Base-by-base conservation (phyloP, 2,329 filamentous ascomycete species). In the Pseudopithomyces maydicus region DNA sequence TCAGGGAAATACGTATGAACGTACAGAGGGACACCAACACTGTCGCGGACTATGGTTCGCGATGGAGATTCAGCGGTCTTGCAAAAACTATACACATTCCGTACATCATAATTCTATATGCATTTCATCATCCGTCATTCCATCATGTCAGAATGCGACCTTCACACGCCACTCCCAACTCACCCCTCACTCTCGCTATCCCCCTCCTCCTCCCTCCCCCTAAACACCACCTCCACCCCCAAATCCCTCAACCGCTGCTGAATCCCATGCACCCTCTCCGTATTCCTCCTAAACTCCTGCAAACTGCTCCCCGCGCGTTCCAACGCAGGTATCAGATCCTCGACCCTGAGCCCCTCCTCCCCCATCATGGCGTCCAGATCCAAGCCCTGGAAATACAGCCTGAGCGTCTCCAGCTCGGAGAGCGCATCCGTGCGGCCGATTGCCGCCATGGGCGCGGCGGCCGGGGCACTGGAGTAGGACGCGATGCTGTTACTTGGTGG, bases 401-500 rank as follows among this genome's bases (percentile, higher is more conserved):
- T 62, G 33, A 70, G 55, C 10, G 58, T 38, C 29, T 72, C 67
- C 3, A 74, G 55, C 29, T 69, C 65, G n/a, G 59, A 59, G 1
- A 69, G 58, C 3, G 74, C 61, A 35, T 66, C 57, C 20, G 57
- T 57, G 47, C 60, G 60, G 36, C 63, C 57, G 5, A 38, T 44
- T 4, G 46, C 41, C 29, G 36, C 47, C 47, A 39, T 39, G 1
- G 38, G 15, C 22, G 22, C 8, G 6, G 39, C 32, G 41, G 49
- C 1, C 54, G 58, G 20, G 47, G 14, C 42, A 3, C 33, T 29
- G 50, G 65, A 66, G 55, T 73, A 73, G 1, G 66, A 70, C 2
- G 50, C 38, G 15, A 72, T 56, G 50, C 68, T 75, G 54, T 85
- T 77, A 0, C 82, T 75, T 6, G 92, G 93, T 19, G 92, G 91